Conservation (phyloP, 2,329 filamentous ascomycete genomes). For the Mariannaea sp. region DNA sequence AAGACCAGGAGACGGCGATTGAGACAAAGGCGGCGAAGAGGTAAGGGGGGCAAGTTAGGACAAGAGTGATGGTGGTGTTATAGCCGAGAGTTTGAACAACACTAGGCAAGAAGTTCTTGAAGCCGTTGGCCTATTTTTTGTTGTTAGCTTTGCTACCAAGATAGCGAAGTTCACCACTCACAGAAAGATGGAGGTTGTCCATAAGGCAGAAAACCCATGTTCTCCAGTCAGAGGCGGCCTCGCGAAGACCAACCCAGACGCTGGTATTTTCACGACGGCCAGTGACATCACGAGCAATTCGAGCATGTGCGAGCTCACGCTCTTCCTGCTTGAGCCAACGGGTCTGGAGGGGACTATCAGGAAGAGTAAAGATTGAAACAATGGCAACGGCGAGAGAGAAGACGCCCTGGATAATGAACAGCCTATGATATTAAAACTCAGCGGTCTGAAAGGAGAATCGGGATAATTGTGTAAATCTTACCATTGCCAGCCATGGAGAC, state of each 20-base stretch:
- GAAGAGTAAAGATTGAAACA: constrained; percentile 42
- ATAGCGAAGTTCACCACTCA: background rate
- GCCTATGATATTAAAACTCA: too few relatives aligned
- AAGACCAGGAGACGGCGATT: constrained; percentile 29
- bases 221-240: constrained; percentile 34
- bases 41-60: constrained; percentile 57
- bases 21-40: constrained; percentile 45
- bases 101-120: constrained; percentile 41
- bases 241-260: constrained; percentile 38
- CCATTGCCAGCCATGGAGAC: constrained; percentile 42
- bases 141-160: too few relatives aligned
- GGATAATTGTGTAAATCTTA: too few relatives aligned
- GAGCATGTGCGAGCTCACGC: constrained; percentile 49
- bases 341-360: constrained; percentile 47
- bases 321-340: constrained; percentile 45
- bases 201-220: constrained; percentile 37
- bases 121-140: constrained; percentile 40
- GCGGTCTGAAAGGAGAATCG: background rate
- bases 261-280: constrained; percentile 42
- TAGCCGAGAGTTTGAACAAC: constrained; percentile 55
- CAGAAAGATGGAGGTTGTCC: constrained; percentile 9
- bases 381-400: constrained; percentile 28
- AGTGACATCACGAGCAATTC: constrained; percentile 41
- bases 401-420: constrained; percentile 7
- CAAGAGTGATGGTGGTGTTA: constrained; percentile 52